Percentiles rank a stretch among this genome's conserved stretches.
These are phyloP conservation scores for Fraxinus xanthoxyloides DNA, from an alignment of 305 asterid species.

Conservation along the genomic window DNA sequence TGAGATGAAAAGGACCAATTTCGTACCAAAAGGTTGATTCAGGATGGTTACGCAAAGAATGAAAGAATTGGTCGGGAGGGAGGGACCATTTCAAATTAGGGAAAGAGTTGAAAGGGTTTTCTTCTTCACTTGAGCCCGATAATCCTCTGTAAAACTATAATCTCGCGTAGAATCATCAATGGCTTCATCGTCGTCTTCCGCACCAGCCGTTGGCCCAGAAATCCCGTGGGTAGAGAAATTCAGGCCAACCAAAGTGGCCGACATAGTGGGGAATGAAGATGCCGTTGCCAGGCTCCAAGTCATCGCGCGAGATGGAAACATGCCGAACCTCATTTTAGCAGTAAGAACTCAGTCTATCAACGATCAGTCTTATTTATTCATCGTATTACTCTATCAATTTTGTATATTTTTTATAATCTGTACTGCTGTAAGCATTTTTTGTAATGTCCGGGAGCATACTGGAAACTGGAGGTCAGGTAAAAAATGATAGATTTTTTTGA, in stretches of 20 bases:
- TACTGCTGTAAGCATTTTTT: background rate
- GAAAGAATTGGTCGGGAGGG: background rate
- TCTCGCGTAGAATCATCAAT: constrained; percentile 16
- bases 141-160: background rate
- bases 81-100: background rate
- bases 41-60: background rate
- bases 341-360: constrained; percentile 29
- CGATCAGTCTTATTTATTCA: background rate
- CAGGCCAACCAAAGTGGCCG: constrained; percentile 72
- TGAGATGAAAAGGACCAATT: background rate
- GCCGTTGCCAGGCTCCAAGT: constrained; percentile 88
- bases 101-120: constrained; percentile 11
- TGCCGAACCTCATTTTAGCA: constrained; percentile 84
- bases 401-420: background rate
- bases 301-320: constrained; percentile 83
- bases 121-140: background rate
- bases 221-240: constrained; percentile 97
- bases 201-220: constrained; percentile 45
- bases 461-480: background rate
- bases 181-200: constrained; percentile 57
- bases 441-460: background rate
- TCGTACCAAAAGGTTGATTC: background rate
- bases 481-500: background rate
- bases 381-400: background rate
- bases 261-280: constrained; percentile 84